These are phyloP conservation scores for Arxiozyma bovina DNA, from an alignment of 1,139 yeast species.

Conservation along the genomic window DNA sequence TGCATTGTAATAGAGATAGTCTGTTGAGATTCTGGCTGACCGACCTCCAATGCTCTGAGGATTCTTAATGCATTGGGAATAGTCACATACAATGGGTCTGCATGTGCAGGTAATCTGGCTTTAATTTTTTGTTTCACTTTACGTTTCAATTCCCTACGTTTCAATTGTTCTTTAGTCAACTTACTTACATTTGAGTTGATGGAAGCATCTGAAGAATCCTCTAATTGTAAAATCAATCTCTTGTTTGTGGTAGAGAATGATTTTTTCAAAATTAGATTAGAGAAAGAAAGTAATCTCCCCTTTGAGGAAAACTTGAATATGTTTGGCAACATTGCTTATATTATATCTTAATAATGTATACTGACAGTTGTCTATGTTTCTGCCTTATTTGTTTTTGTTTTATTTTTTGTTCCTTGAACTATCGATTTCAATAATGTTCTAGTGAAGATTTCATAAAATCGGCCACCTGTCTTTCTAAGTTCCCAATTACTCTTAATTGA, in stretches of 20 bases:
- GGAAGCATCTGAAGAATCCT: constrained; percentile 3
- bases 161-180: constrained; percentile 25
- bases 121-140: constrained; percentile 22
- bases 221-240: constrained; percentile 11
- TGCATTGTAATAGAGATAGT: constrained; percentile 59
- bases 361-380: neutral
- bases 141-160: constrained; percentile 25
- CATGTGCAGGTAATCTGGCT: constrained; percentile 36
- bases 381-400: too few species aligned
- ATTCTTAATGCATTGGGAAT: constrained; percentile 67
- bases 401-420: neutral
- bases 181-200: constrained; percentile 10
- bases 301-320: neutral
- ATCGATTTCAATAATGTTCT: neutral
- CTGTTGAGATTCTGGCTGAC: constrained; percentile 60
- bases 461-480: neutral
- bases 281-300: neutral
- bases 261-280: neutral
- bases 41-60: constrained; percentile 83
- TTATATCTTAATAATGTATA: neutral
- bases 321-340: neutral
- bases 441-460: too few species aligned
- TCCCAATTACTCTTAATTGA: too few species aligned
- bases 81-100: constrained; percentile 60
- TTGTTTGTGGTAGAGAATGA: neutral